Base-by-base conservation (phyloP, 208 protist genomes). In the Trypanosoma caninum region DNA sequence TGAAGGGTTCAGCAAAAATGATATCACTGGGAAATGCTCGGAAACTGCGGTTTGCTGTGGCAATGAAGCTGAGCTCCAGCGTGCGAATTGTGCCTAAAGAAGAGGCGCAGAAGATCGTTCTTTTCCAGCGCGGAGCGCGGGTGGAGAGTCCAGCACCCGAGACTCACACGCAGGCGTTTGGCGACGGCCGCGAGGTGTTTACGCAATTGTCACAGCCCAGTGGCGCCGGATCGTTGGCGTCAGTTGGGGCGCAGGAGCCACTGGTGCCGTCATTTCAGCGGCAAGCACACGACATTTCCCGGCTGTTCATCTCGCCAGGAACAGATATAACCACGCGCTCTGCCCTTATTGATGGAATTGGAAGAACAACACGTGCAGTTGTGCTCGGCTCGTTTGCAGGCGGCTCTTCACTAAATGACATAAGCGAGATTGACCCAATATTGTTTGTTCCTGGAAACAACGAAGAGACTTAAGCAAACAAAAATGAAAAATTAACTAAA, bases 41-140 rank as follows among this genome's bases (percentile, higher is more conserved):
- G 5, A 80, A 87, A 16, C 55, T 94, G 28, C 82, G 84, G 20
- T 96, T 96, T 63, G 84, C 89, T 16, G 84, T 86, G 23, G 84
- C 84, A 11, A 77, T 91, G 73, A 96, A 96, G 55, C 58, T 87
- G 13, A 75, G 74, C 30, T 91, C 84, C 0, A 61, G 65, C 0
- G 74, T 93, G 3, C 75, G 82, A 16, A 96, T 96, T 59, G 87
- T 95, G 2, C 76, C 76, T 0, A 70, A 87, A 38, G 74, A 75
- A 1, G 82, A 86, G 59, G 82, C 72, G 13, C 38, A 38, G 1
- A 55, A 71, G 28, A 66, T 79, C 30, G 54, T 63, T 3, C 56
- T 68, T 31, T 59, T 69, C 44, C 58, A 56, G 30, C n/a, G n/a
- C 3, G 46, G 40, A 30, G 0, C n/a, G 5, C 30, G 20, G 10